These are phyloP conservation scores for Coemansia sp. DNA, from an alignment of 192 early-diverging fungal genomes.

Conservation along the genomic window DNA sequence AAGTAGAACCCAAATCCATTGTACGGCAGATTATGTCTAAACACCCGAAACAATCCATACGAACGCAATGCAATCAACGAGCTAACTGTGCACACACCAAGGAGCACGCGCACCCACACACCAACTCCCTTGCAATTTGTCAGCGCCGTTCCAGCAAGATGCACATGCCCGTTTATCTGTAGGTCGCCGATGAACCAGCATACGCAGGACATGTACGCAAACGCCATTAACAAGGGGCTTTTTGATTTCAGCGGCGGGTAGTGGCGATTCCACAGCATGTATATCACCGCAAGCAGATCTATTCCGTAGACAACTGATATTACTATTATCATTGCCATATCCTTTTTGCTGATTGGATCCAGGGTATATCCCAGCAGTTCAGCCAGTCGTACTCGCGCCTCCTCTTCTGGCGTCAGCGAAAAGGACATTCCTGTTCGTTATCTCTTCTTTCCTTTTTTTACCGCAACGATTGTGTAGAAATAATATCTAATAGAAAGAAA, in stretches of 20 bases:
- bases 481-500: neutral
- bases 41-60: conserved; percentile 44
- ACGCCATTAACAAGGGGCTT: conserved; percentile 38
- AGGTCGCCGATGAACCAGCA: conserved; percentile 54
- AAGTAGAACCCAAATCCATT: conserved; percentile 34
- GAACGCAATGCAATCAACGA: conserved; percentile 41
- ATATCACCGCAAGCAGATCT: conserved; percentile 35
- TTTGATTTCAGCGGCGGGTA: conserved; percentile 54
- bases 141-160: conserved; percentile 16
- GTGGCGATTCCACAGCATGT: conserved; percentile 38
- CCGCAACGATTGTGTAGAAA: neutral
- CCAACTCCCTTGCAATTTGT: conserved; percentile 40
- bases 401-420: conserved; percentile 31
- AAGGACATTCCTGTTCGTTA: conserved; percentile 27
- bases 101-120: conserved; percentile 48
- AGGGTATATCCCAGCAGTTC: conserved; percentile 29
- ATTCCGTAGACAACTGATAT: conserved; percentile 35
- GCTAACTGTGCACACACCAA: conserved; percentile 51
- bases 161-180: conserved; percentile 53
- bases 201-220: conserved; percentile 21
- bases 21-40: conserved; percentile 29
- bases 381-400: conserved; percentile 29
- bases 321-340: conserved; percentile 32
- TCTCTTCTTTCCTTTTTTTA: too few relatives aligned
- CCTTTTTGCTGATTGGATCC: conserved; percentile 34